Percentiles rank a stretch among this genome's conserved stretches.
Conservation (phyloP, 495 filamentous ascomycete species). For the Alectoria sarmentosa region DNA sequence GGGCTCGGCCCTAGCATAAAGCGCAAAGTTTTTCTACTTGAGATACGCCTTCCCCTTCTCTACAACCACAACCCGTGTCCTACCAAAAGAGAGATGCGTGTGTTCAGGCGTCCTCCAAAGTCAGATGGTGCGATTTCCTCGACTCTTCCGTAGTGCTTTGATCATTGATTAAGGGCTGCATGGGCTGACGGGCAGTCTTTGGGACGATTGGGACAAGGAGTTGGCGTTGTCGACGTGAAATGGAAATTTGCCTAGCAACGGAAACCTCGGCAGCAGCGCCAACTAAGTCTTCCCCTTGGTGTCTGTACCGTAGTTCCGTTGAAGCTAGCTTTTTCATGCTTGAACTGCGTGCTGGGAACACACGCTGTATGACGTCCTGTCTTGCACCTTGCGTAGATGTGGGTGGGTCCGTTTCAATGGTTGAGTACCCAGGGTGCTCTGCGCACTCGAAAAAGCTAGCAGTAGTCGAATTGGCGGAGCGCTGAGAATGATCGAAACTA, state of each 20-base stretch:
- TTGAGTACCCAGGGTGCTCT: constrained; percentile 6
- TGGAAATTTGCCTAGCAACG: constrained; percentile 52
- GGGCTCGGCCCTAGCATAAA: not conserved
- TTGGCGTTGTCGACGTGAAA: constrained; percentile 48
- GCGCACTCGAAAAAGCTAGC: constrained; percentile 20
- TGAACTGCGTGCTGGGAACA: constrained; percentile 19
- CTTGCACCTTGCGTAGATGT: not conserved
- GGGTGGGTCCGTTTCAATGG: not conserved
- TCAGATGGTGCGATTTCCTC: constrained; percentile 19
- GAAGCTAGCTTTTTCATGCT: constrained; percentile 15
- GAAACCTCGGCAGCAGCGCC: constrained; percentile 45
- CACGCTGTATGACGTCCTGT: constrained; percentile 3
- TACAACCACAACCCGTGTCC: not conserved
- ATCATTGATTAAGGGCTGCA: constrained; percentile 22
- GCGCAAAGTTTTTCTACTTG: not conserved
- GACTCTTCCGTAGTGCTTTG: not conserved
- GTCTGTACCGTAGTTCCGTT: not conserved
- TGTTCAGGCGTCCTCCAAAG: constrained; percentile 16
- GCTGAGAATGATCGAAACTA: constrained; percentile 13
- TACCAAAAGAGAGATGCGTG: not conserved
- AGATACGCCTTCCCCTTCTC: not conserved
- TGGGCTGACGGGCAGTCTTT: constrained; percentile 21
- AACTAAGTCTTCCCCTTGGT: not conserved
- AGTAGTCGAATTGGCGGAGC: constrained; percentile 13
- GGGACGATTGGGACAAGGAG: constrained; percentile 32